These are phyloP conservation scores for Cucumis sativus DNA, from an alignment of 306 rosid species.

Conservation along the genomic window Cucumber_9930_V3 NC_026661.2:15193001-15193500, in stretches of 20 bases:
- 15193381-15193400: conserved; percentile 76
- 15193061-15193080: conserved; percentile 88
- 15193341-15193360: conserved; percentile 50
- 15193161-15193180: conserved; percentile 90
- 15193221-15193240: conserved; percentile 54
- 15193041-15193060: conserved; percentile 65
- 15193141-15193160: conserved; percentile 55
- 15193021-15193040: conserved; percentile 58
- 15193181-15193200: conserved; percentile 51
- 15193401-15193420: conserved; percentile 44
- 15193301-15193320: conserved; percentile 63
- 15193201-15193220: conserved; percentile 62
- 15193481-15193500: conserved; percentile 60
- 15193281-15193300: conserved; percentile 48
- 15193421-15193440: conserved; percentile 63
- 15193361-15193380: conserved; percentile 56
- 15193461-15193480: conserved; percentile 40
- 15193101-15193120: conserved; percentile 76
- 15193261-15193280: conserved; percentile 52
- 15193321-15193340: conserved; percentile 74
- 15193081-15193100: conserved; percentile 84
- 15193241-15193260: conserved; percentile 81
- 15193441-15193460: conserved; percentile 46
- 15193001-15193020: conserved; percentile 69
- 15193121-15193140: conserved; percentile 57